Evolutionary conservation across 805 yeast species (phyloP).

Genomic region (Candida suzukii): DNA sequence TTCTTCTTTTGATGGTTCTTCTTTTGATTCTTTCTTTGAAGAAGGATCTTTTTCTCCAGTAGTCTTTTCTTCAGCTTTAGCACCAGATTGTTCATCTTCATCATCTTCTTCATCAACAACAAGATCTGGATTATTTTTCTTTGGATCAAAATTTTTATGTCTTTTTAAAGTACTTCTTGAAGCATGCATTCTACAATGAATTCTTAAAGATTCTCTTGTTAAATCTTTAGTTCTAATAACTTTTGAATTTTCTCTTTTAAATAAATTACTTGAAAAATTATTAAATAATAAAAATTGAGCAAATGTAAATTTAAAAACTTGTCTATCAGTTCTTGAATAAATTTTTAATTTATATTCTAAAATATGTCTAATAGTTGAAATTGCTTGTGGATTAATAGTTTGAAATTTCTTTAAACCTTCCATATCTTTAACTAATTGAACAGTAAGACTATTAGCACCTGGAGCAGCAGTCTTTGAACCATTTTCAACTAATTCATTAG

Average conservation of each 20-base stretch:
- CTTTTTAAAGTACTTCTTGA: conserved; percentile 1
- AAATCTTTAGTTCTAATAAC: neutral
- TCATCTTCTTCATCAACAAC: neutral
- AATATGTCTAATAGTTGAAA: neutral
- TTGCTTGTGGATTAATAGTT: neutral
- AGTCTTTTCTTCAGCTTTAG: no score
- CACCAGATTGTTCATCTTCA: neutral
- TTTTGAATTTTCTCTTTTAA: conserved; percentile 1
- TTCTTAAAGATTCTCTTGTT: neutral
- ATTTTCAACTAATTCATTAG: no score
- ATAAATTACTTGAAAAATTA: neutral
- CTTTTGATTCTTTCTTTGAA: neutral
- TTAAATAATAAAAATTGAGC: neutral
- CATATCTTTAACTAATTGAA: no score
- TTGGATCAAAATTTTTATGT: neutral
- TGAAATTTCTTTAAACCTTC: neutral
- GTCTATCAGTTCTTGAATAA: neutral
- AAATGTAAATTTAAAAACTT: neutral
- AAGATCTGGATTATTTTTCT: neutral
- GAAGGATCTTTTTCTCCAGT: no score
- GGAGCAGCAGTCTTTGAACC: neutral
- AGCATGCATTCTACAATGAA: conserved; percentile 1
- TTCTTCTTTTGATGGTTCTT: no score
- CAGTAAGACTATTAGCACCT: no score
- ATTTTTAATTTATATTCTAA: neutral